Evolutionary conservation across 2,329 filamentous ascomycete genomes (phyloP).

Genomic region (Juglanconis juglandina): DNA sequence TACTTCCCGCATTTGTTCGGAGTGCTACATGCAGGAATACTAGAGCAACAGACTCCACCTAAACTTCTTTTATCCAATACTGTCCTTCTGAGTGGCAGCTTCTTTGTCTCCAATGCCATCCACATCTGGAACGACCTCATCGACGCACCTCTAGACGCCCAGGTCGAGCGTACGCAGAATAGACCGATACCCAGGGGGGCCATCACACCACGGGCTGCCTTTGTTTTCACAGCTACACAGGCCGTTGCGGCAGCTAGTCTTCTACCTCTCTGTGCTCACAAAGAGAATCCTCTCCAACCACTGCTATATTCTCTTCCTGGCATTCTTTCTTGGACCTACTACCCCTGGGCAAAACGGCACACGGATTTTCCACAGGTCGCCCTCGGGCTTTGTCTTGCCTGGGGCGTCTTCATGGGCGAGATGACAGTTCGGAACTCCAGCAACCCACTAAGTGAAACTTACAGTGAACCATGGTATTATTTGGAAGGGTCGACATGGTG

Average conservation of each 20-base stretch:
- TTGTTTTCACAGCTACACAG: constrained; percentile 42
- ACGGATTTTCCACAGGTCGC: too few species aligned
- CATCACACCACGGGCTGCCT: constrained; percentile 39
- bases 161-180: constrained; percentile 47
- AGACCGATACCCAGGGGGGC: constrained; percentile 50
- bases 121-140: constrained; percentile 56
- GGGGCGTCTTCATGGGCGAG: too few species aligned
- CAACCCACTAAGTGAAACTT: too few species aligned
- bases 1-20: constrained; percentile 47
- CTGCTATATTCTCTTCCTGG: too few species aligned
- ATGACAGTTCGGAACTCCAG: too few species aligned
- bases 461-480: too few species aligned
- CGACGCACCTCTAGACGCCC: constrained; percentile 51
- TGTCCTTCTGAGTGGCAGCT: too few species aligned
- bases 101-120: constrained; percentile 41
- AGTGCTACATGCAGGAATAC: constrained; percentile 38
- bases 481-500: too few species aligned
- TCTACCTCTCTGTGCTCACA: too few species aligned
- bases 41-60: constrained; percentile 5
- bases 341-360: too few species aligned
- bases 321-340: too few species aligned
- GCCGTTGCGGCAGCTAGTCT: constrained; percentile 16
- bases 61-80: constrained; percentile 29
- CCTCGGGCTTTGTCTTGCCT: too few species aligned
- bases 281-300: background rate